Evolutionary conservation across 495 filamentous ascomycete species (phyloP), one percentile per base, ranked within the genome.

Genomic region (Penicillium atrosanguineum): DNA sequence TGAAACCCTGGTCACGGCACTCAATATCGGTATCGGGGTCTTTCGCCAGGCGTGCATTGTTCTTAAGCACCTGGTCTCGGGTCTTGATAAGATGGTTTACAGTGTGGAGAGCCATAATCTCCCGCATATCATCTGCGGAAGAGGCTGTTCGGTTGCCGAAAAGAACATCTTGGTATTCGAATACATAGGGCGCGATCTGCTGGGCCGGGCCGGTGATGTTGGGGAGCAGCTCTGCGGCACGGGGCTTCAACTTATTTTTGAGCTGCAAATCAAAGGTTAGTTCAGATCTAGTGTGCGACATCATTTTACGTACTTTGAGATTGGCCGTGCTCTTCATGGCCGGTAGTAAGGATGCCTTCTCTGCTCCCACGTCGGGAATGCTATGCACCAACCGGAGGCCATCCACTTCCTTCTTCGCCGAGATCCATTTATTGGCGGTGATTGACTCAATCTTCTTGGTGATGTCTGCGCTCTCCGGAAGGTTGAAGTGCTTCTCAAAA

Each of bases 11-110:
- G 67, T 97, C 95, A 41, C 91, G 83, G 25, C 91, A 75, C 47
- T 97, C 94, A 20, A 90, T 73, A 26, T 87, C 84, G 42, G 82
- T 80, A 29, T 77, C 75, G 28, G 75, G 75, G 38, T 81, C 78
- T 50, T 79, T 79, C n/a, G 80, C 70, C 11, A 95, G 73, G 48
- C 84, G 87, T 19, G 86, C 82, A 61, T 91, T 96, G 70, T 96
- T 96, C 68, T 95, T 97, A 50, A 97, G 81, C 0, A 98, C 87
- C 26, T 83, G 84, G 60, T 96, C 92, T 47, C 94, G 87, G 14
- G 93, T 97, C 69, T 95, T 96, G 69, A 95, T 85, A 23, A 97
- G 74, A 64, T 97, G 94, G 67, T 97, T 97, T 14, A 96, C 72
- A 6, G 83, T 82, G 65, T 98, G 94, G 8, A 97, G 72, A 52